Evolutionary conservation across 2,329 filamentous ascomycete species (phyloP), one percentile per base, ranked within the genome.

Genomic region (Alternaria panax): DNA sequence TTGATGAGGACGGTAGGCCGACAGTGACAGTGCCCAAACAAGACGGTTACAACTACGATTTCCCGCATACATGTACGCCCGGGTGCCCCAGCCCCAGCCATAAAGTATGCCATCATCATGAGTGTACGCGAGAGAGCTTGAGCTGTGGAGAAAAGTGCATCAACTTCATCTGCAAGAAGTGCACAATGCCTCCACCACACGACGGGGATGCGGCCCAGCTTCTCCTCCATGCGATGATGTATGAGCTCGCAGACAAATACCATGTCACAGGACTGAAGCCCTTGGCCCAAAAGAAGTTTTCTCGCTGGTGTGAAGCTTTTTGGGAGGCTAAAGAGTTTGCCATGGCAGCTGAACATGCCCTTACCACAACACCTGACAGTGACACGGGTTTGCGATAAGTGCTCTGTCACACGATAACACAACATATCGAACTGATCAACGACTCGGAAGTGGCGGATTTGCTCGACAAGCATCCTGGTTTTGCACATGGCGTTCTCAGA

Each of bases 211-310:
- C 22, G 1, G 4, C 22, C 7, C 41, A 43, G 14, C 41, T 43
- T 5, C 41, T 43, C 7, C 0, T 43, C 12, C 51, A 53, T 18
- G 38, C 54, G n/a, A 53, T 45, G 43, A 47, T 60, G 48, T 60
- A 57, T 27, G 57, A 57, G 20, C 42, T 63, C 1, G 62, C 30
- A 16, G 62, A 67, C 27, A 65, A 67, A 18, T 67, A 63, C 40
- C 18, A 57, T 9, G 40, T 65, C 9, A 12, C 24, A 3, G 57
- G 57, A 7, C 46, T 65, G 1, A 63, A 63, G 34, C 27, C 51
- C 2, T 34, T 63, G 4, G 51, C 50, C 3, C 34, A 14, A n/a
- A 25, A 40, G 14, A 67, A 65, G 40, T 65, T 67, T 28, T 34
- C 18, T 25, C 40, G 7, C 4, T 25, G 16, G 12, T 53, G 51